phyloP scores from a whole-genome alignment of 371 early-diverging fungal genomes.

The Chytridium lagenaria region DNA sequence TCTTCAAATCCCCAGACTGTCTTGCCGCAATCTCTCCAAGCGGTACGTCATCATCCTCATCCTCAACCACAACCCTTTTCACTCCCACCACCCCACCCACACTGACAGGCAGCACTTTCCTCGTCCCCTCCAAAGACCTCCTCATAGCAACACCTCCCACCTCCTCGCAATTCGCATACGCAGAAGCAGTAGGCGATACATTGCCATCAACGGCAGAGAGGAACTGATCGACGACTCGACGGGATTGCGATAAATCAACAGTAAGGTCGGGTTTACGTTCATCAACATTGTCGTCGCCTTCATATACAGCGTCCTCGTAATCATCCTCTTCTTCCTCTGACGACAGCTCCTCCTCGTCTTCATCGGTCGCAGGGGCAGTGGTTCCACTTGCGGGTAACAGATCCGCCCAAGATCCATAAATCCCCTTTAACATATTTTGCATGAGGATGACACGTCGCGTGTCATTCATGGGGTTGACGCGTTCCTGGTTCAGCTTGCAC shows the following conservation, averaged over 20 bases:
- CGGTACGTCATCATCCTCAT: slow-evolving; percentile 3
- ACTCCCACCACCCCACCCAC: background rate
- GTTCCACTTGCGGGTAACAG: background rate
- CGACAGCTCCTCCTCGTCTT: slow-evolving; percentile 9
- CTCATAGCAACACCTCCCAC: background rate
- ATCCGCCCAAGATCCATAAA: slow-evolving; percentile 2
- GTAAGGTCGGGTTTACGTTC: background rate
- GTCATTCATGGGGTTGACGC: background rate
- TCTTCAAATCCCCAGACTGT: background rate
- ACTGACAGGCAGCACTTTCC: background rate
- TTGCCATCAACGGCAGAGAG: background rate
- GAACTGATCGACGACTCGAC: slow-evolving; percentile 2
- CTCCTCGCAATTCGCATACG: background rate
- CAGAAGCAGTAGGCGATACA: background rate
- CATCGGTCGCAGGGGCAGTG: background rate
- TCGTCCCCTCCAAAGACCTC: background rate
- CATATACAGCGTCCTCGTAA: slow-evolving; percentile 16
- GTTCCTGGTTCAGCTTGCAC: slow-evolving; percentile 15
- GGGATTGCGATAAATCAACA: background rate
- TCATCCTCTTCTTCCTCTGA: slow-evolving; percentile 27
- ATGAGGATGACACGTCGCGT: slow-evolving; percentile 5
- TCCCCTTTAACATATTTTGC: background rate
- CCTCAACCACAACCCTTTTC: background rate
- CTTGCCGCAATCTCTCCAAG: background rate
- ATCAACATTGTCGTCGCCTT: slow-evolving; percentile 22